These are phyloP conservation scores for Saksenaea oblongispora DNA, from an alignment of 371 early-diverging fungal species.

Conservation along the genomic window DNA sequence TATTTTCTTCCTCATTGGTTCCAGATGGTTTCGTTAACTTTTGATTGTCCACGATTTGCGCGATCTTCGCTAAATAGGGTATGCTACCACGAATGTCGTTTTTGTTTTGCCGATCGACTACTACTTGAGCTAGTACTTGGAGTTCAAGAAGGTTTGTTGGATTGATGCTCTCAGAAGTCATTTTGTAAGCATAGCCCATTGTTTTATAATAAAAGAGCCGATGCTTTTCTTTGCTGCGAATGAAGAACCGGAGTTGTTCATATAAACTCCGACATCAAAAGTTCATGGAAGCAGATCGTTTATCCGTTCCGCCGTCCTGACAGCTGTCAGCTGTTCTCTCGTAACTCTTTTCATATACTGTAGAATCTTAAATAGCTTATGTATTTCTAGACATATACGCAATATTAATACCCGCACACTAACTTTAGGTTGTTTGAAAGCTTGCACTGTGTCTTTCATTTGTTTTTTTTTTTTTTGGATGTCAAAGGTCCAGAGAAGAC, in stretches of 20 bases:
- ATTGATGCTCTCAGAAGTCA: conserved; percentile 15
- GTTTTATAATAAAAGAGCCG: neutral
- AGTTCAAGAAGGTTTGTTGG: conserved; percentile 34
- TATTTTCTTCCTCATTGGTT: neutral
- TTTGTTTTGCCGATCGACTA: conserved; percentile 17
- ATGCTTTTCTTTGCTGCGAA: neutral
- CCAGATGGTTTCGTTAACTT: neutral
- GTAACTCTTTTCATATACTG: no score
- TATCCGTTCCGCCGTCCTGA: no score
- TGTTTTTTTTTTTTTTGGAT: neutral
- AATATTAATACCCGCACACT: neutral
- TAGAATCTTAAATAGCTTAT: no score
- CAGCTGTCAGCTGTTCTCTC: no score
- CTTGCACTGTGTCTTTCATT: no score
- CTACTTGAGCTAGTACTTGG: conserved; percentile 28
- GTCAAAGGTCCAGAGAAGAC: neutral
- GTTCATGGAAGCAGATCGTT: no score
- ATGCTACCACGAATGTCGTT: conserved; percentile 31
- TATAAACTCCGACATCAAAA: no score
- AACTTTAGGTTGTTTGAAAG: neutral
- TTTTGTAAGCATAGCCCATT: neutral
- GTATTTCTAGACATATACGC: no score
- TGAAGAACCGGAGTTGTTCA: no score
- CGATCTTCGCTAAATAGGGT: conserved; percentile 47
- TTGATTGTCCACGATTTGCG: conserved; percentile 44